Evolutionary conservation across 257 asterid genomes (phyloP).

Genomic region (Eucommia ulmoides): DNA sequence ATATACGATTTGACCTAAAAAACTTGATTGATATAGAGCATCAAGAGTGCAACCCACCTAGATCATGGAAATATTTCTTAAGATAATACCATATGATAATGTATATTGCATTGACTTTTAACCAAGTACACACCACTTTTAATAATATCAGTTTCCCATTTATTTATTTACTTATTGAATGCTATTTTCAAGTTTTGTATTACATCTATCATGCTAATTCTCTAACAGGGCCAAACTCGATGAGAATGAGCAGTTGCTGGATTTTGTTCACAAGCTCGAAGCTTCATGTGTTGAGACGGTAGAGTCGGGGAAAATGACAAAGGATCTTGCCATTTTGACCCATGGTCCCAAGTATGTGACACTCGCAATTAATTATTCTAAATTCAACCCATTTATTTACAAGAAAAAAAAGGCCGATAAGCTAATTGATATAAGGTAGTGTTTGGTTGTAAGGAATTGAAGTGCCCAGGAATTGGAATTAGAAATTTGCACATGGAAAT

Average conservation of each 20-base stretch:
- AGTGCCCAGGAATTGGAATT: not conserved
- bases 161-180: too few relatives aligned
- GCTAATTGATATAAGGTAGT: not conserved
- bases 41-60: too few relatives aligned
- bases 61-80: too few relatives aligned
- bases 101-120: too few relatives aligned
- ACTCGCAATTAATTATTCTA: not conserved
- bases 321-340: constrained; percentile 70
- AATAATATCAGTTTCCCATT: too few relatives aligned
- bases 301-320: constrained; percentile 90
- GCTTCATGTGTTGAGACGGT: constrained; percentile 75
- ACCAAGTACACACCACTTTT: too few relatives aligned
- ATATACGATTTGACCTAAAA: too few relatives aligned
- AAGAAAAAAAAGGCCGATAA: not conserved
- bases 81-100: too few relatives aligned
- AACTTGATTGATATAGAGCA: too few relatives aligned
- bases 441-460: not conserved
- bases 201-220: not conserved
- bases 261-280: constrained; percentile 65
- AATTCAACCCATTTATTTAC: not conserved
- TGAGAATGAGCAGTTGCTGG: constrained; percentile 47
- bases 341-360: constrained; percentile 78
- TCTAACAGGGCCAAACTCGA: constrained; percentile 71
- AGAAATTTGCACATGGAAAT: too few relatives aligned
- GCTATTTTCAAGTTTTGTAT: too few relatives aligned